Percentiles rank a stretch among this genome's conserved stretches.
phyloP scores from a whole-genome alignment of 768 basidiomycete genomes.

The Naganishia kalamii region DNA sequence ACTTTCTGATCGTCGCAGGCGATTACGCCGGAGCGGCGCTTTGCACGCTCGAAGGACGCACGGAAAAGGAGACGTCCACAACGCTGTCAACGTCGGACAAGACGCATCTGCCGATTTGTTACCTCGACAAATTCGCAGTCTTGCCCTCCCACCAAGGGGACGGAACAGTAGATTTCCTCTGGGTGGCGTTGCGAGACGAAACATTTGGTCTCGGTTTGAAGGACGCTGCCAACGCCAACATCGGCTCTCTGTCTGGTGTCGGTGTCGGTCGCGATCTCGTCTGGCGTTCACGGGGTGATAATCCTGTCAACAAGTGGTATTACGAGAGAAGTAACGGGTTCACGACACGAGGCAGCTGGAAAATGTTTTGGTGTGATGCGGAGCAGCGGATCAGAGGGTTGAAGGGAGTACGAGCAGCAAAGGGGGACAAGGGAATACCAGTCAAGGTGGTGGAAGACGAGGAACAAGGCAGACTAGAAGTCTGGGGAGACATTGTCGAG shows the following conservation, averaged over 20 bases:
- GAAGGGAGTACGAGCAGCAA: slow-evolving; percentile 32
- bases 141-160: slow-evolving; percentile 92
- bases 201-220: slow-evolving; percentile 91
- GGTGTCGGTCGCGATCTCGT: slow-evolving; percentile 91
- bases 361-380: slow-evolving; percentile 97
- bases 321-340: slow-evolving; percentile 93
- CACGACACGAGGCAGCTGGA: slow-evolving; percentile 64
- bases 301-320: slow-evolving; percentile 99
- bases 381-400: slow-evolving; percentile 66
- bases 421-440: slow-evolving; percentile 50
- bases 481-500: slow-evolving; percentile 63
- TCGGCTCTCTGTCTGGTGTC: slow-evolving; percentile 73
- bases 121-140: slow-evolving; percentile 98
- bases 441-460: slow-evolving; percentile 49
- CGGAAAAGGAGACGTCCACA: neutral
- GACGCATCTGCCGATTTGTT: slow-evolving; percentile 59
- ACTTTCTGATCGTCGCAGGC: slow-evolving; percentile 88
- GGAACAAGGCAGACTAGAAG: slow-evolving; percentile 63
- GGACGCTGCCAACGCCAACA: slow-evolving; percentile 89
- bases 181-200: slow-evolving; percentile 97
- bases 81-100: slow-evolving; percentile 20
- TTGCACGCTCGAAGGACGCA: slow-evolving; percentile 59
- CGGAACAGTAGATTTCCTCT: slow-evolving; percentile 97
- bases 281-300: slow-evolving; percentile 86
- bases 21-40: slow-evolving; percentile 93